These are phyloP conservation scores for Furcasterigmium furcatum DNA, from an alignment of 2,329 filamentous ascomycete genomes.

Conservation along the genomic window DNA sequence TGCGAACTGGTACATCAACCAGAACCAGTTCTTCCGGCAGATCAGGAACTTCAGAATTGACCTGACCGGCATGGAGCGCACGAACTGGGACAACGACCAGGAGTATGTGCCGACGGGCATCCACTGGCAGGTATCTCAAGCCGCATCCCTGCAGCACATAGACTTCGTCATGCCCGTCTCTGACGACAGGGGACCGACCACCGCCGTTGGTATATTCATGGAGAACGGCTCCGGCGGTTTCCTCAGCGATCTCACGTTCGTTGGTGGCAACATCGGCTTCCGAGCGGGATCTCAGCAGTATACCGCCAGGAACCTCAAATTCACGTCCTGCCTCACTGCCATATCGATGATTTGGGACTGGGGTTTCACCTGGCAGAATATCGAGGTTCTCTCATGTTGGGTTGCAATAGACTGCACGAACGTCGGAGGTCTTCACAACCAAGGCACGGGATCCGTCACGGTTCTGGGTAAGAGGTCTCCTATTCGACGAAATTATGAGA, in stretches of 20 bases:
- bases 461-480: neutral
- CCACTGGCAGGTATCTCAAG: conserved; percentile 64
- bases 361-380: conserved; percentile 53
- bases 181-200: conserved; percentile 29
- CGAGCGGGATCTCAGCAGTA: conserved; percentile 44
- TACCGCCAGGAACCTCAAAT: conserved; percentile 63
- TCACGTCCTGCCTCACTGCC: conserved; percentile 61
- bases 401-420: conserved; percentile 1
- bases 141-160: conserved; percentile 46
- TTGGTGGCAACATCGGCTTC: conserved; percentile 55
- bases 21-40: conserved; percentile 63
- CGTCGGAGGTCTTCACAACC: neutral
- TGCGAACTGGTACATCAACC: conserved; percentile 27
- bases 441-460: neutral
- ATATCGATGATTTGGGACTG: conserved; percentile 72
- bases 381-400: neutral
- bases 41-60: conserved; percentile 64
- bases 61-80: conserved; percentile 44
- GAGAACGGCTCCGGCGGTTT: conserved; percentile 35
- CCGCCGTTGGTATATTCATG: conserved; percentile 30
- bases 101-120: conserved; percentile 42
- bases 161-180: conserved; percentile 44
- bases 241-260: conserved; percentile 59
- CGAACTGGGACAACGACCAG: conserved; percentile 17
- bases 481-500: too few species aligned